Evolutionary conservation across 306 rosid genomes (phyloP).

Genomic region (Begonia fuchsioides): DNA sequence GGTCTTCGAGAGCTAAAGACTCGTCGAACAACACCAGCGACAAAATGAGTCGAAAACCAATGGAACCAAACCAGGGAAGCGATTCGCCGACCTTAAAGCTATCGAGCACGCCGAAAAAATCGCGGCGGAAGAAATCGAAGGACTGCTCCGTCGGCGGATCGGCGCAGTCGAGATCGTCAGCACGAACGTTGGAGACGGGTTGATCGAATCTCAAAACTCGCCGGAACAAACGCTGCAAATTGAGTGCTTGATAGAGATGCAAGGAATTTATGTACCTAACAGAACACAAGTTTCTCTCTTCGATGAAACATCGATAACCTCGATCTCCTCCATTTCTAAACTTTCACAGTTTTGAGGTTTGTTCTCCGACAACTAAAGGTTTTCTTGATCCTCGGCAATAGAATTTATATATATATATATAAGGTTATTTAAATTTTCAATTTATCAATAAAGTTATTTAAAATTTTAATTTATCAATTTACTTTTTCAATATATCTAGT

Average conservation of each 20-base stretch:
- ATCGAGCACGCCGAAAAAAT: constrained; percentile 37
- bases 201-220: background rate
- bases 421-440: no score
- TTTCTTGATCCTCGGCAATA: background rate
- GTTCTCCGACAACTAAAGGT: background rate
- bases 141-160: constrained; percentile 8
- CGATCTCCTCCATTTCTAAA: background rate
- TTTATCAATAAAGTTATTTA: no score
- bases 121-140: constrained; percentile 31
- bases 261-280: no score
- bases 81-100: constrained; percentile 14
- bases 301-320: no score
- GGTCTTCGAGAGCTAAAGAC: constrained; percentile 31
- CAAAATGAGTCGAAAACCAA: constrained; percentile 5
- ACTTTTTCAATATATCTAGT: no score
- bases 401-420: background rate
- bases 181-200: background rate
- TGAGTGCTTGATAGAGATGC: no score
- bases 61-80: constrained; percentile 12
- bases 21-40: constrained; percentile 9
- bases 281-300: no score
- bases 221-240: no score
- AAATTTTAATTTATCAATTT: no score
- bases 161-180: background rate
- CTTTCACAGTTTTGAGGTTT: background rate